Percentiles rank a stretch among this genome's conserved stretches.
Conservation (phyloP, 176 grass and related monocot genomes). For the Panicum miliaceum region DNA sequence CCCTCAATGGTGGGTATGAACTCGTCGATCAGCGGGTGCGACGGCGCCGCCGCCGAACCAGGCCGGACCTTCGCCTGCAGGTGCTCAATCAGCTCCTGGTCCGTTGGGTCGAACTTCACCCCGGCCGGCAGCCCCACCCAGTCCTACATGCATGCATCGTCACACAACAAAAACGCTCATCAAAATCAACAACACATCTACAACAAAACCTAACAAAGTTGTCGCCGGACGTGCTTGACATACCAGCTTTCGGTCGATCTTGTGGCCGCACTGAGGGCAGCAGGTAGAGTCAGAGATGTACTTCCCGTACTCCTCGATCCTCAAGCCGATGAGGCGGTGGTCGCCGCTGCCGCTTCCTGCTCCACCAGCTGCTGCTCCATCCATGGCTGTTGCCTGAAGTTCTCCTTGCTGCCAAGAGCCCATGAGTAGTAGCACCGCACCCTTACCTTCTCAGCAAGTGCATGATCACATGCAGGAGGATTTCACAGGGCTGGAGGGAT, state of each 20-base stretch:
- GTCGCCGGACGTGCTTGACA: not conserved
- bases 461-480: constrained; percentile 57
- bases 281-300: constrained; percentile 54
- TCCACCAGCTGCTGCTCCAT: constrained; percentile 26
- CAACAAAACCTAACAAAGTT: constrained; percentile 25
- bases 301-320: constrained; percentile 66
- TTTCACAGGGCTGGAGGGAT: constrained; percentile 4
- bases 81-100: constrained; percentile 95
- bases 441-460: constrained; percentile 34
- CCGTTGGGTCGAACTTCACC: constrained; percentile 94
- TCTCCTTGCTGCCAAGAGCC: constrained; percentile 16
- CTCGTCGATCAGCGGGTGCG: constrained; percentile 87
- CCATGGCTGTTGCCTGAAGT: constrained; percentile 34
- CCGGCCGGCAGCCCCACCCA: constrained; percentile 76
- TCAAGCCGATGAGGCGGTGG: constrained; percentile 42
- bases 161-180: not conserved
- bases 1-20: constrained; percentile 96
- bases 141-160: constrained; percentile 44
- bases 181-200: constrained; percentile 1
- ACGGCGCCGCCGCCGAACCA: constrained; percentile 30
- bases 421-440: not conserved
- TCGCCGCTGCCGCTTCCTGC: not conserved
- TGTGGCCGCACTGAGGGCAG: constrained; percentile 79
- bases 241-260: constrained; percentile 64
- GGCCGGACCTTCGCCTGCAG: constrained; percentile 74